phyloP scores from a whole-genome alignment of 169 alveolate species.

The Eimeria necatrix region DNA sequence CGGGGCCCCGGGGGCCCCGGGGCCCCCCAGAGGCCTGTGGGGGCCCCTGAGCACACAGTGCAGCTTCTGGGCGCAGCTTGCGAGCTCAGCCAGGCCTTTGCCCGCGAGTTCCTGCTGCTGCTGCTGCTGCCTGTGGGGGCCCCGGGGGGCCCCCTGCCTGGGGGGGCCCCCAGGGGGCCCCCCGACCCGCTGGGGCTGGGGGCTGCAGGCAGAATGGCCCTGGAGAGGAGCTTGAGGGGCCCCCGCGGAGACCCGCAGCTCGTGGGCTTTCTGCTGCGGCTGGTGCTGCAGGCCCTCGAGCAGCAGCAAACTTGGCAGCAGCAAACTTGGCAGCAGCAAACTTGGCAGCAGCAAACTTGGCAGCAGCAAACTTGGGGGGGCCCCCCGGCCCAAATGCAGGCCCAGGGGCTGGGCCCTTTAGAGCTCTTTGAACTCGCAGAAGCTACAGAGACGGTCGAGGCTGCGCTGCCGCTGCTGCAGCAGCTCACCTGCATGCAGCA shows the following conservation, averaged over 20 bases:
- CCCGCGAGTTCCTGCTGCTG: slow-evolving; percentile 8
- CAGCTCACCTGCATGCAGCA: slow-evolving; percentile 36
- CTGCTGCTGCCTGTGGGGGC: background rate
- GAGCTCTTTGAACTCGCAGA: background rate
- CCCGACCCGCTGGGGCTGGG: slow-evolving; percentile 44
- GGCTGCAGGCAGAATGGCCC: background rate
- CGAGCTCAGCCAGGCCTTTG: background rate
- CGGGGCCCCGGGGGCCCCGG: too few species aligned
- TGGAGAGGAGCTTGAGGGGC: slow-evolving; percentile 1
- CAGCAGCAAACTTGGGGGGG: too few species aligned
- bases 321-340: background rate
- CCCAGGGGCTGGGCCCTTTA: background rate
- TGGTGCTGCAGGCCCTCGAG: background rate
- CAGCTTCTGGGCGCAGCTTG: slow-evolving; percentile 10
- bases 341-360: background rate
- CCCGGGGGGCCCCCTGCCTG: background rate
- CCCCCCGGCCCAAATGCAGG: too few species aligned
- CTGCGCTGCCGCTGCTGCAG: slow-evolving; percentile 35
- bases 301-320: background rate
- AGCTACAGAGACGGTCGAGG: background rate
- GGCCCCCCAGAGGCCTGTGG: background rate
- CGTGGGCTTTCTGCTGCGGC: background rate
- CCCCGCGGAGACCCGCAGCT: background rate
- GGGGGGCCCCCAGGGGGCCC: background rate
- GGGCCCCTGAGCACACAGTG: background rate